phyloP scores from a whole-genome alignment of 2,329 filamentous ascomycete species.

The Calonectria leucothoes region DNA sequence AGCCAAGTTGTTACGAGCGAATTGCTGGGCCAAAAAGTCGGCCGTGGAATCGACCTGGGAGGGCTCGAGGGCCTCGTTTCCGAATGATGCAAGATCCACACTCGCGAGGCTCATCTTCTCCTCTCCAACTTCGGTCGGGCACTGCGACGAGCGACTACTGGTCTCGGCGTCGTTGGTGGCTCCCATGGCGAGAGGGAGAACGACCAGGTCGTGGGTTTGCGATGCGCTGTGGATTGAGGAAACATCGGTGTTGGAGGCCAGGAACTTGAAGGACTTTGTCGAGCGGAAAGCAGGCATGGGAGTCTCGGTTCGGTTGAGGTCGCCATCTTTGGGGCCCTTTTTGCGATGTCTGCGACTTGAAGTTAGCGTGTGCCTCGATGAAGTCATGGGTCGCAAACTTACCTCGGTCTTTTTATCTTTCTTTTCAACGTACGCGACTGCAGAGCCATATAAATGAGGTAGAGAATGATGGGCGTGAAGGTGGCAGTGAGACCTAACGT shows the following conservation, averaged over 20 bases:
- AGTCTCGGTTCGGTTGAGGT: background rate
- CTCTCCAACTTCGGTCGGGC: background rate
- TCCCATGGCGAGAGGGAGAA: slow-evolving; percentile 22
- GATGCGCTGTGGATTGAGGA: slow-evolving; percentile 9
- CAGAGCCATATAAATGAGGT: slow-evolving; percentile 3
- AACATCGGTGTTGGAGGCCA: slow-evolving; percentile 11
- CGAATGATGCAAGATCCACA: slow-evolving; percentile 19
- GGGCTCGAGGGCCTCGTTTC: slow-evolving; percentile 20
- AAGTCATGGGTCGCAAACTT: background rate
- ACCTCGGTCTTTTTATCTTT: background rate
- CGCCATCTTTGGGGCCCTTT: background rate
- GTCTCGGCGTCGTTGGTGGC: slow-evolving; percentile 15
- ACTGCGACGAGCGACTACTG: slow-evolving; percentile 18
- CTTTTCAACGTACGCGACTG: background rate
- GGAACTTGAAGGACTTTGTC: slow-evolving; percentile 21
- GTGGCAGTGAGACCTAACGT: slow-evolving; percentile 7
- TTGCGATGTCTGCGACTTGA: background rate
- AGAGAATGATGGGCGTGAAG: slow-evolving; percentile 14
- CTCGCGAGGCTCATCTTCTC: slow-evolving; percentile 27
- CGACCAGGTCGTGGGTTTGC: slow-evolving; percentile 21
- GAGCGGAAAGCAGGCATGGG: slow-evolving; percentile 20
- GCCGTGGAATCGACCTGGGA: slow-evolving; percentile 19
- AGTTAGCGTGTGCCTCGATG: background rate
- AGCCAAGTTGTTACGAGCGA: slow-evolving; percentile 13
- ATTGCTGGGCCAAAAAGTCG: slow-evolving; percentile 18